Base-by-base conservation (phyloP, 306 rosid genomes). In the Gastrolobium bilobum region DNA sequence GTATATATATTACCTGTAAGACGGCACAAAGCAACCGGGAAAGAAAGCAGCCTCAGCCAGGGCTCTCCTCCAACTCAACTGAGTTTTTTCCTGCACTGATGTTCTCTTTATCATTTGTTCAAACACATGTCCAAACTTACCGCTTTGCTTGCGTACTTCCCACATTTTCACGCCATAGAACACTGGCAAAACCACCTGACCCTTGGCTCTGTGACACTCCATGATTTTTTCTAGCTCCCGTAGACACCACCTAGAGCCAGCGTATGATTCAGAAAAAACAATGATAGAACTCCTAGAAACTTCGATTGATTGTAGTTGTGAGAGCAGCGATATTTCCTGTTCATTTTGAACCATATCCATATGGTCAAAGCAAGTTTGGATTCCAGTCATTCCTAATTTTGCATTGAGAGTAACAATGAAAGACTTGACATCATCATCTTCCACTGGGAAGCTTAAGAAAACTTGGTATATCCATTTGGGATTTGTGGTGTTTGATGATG, bases 81-180 rank as follows among this genome's bases (percentile, higher is more conserved):
- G 52, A n/a, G 13, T 56, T 7, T 13, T 43, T 20, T 56, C n/a
- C 29, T 20, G 4, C 29, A 26, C 38, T 4, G 78, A 58, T 6
- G 10, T 3, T 39, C 5, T 13, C 56, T 44, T 33, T 2, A 73
- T 14, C 52, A 73, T 52, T 44, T 4, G 2, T 14, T 58, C 69
- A 73, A 73, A 73, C n/a, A 7, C 58, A 6, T 7, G 1, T 31
- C 79, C 79, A 44, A 74, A 73, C 10, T 6, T 11, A 30, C 78
- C 78, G 1, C 7, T 29, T 48, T 56, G 77, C 50, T 40, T 29
- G 1, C 68, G 30, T 46, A 59, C 58, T 11, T 58, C 69, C 69
- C 71, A 10, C 2, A 26, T 4, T 0, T 43, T 20, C 0, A 66
- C 71, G 7, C 53, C 54, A 10, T 0, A 66, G 8, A 66, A 66